Evolutionary conservation across 306 rosid genomes (phyloP).

Genomic region (Echinosophora koreensis): DNA sequence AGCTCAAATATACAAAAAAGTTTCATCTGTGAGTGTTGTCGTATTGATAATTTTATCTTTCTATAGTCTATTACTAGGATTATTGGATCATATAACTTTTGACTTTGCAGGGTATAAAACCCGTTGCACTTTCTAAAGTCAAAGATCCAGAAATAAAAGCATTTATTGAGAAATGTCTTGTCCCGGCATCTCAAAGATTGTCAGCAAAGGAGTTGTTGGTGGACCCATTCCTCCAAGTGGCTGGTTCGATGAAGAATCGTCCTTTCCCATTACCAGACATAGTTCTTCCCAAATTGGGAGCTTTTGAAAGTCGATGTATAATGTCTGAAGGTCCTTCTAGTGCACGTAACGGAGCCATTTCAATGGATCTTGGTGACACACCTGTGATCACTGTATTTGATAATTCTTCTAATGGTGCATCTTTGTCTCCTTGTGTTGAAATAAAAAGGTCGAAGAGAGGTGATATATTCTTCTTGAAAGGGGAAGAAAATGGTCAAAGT

Average conservation of each 20-base stretch:
- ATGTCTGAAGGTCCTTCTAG: constrained; percentile 65
- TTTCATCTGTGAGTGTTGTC: constrained; percentile 59
- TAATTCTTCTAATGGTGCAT: constrained; percentile 31
- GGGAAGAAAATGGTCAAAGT: constrained; percentile 50
- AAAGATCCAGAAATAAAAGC: constrained; percentile 49
- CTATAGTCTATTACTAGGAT: neutral
- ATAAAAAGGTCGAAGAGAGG: constrained; percentile 49
- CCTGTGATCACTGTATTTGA: constrained; percentile 47
- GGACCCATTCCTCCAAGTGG: constrained; percentile 53
- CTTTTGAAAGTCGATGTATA: constrained; percentile 59
- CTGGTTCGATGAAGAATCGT: constrained; percentile 38
- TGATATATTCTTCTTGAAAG: constrained; percentile 55
- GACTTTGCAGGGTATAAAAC: constrained; percentile 52
- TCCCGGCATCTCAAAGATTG: constrained; percentile 54
- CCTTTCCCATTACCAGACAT: constrained; percentile 59
- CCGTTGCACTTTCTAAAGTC: constrained; percentile 49
- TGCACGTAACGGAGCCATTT: constrained; percentile 35
- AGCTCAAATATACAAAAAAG: constrained; percentile 64
- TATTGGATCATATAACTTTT: constrained; percentile 32
- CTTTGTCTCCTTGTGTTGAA: constrained; percentile 45
- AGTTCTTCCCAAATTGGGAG: constrained; percentile 60
- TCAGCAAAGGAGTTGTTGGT: constrained; percentile 53
- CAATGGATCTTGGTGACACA: constrained; percentile 44
- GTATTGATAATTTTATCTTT: neutral
- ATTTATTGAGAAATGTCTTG: constrained; percentile 57